Conservation (phyloP, 2,329 filamentous ascomycete genomes). For the Pseudovirgaria hyperparasitica region DNA sequence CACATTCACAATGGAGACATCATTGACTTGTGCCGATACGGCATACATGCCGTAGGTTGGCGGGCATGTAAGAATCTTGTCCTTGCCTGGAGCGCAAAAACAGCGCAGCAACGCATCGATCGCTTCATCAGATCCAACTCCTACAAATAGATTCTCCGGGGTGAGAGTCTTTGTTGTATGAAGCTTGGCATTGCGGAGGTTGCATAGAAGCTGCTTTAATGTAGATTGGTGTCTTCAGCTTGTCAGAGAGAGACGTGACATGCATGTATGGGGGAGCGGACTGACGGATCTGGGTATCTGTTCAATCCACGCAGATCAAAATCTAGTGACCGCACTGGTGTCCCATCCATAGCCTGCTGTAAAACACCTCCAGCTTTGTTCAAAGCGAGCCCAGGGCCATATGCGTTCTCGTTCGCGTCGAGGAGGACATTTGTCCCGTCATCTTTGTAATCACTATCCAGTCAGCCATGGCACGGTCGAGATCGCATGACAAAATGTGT, state of each 20-base stretch:
- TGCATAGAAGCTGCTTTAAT: constrained; percentile 77
- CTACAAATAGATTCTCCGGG: constrained; percentile 81
- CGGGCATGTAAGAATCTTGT: constrained; percentile 88
- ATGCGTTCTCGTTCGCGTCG: constrained; percentile 97
- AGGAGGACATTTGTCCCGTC: constrained; percentile 91
- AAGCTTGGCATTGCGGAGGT: constrained; percentile 70
- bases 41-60: constrained; percentile 98
- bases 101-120: constrained; percentile 89
- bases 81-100: constrained; percentile 77
- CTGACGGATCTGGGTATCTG: constrained; percentile 80
- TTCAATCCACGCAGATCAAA: constrained; percentile 74
- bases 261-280: constrained; percentile 1
- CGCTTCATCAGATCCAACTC: constrained; percentile 91
- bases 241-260: constrained; percentile 1
- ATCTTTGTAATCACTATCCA: constrained; percentile 86
- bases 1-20: constrained; percentile 75
- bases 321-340: constrained; percentile 34
- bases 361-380: constrained; percentile 35
- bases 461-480: constrained; percentile 15
- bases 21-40: constrained; percentile 90
- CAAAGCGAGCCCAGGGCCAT: constrained; percentile 62
- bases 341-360: constrained; percentile 27
- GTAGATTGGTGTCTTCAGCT: constrained; percentile 61
- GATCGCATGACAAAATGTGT: neutral
- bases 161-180: constrained; percentile 63